These are phyloP conservation scores for Microthlaspi erraticum DNA, from an alignment of 345 rosid genomes.

Conservation along the genomic window DNA sequence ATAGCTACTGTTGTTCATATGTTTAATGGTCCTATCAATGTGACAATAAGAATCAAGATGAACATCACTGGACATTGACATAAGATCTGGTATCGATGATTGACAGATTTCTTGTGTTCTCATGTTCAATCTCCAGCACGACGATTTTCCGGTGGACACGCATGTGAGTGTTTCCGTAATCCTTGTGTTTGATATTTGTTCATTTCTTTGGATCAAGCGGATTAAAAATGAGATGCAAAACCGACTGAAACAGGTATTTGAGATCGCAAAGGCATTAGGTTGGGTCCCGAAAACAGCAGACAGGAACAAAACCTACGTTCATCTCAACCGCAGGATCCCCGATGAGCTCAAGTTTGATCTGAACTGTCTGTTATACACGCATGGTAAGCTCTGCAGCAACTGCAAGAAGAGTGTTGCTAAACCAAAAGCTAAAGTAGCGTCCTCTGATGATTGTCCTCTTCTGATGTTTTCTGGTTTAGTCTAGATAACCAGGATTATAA, in stretches of 20 bases:
- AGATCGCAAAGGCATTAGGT: conserved; percentile 81
- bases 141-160: conserved; percentile 96
- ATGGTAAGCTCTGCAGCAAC: conserved; percentile 74
- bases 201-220: not conserved
- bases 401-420: conserved; percentile 66
- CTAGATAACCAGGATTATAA: conserved; percentile 11
- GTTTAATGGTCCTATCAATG: not conserved
- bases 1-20: conserved; percentile 23
- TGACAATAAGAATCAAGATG: not conserved
- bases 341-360: conserved; percentile 84
- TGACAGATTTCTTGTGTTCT: conserved; percentile 84
- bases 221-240: not conserved
- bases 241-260: conserved; percentile 66
- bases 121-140: conserved; percentile 84
- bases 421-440: conserved; percentile 36
- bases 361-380: conserved; percentile 79
- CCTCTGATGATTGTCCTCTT: conserved; percentile 52
- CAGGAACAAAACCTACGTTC: conserved; percentile 72
- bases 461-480: conserved; percentile 28
- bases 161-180: conserved; percentile 63
- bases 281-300: conserved; percentile 87
- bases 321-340: conserved; percentile 78
- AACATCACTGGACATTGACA: not conserved
- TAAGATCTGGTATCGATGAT: conserved; percentile 7
- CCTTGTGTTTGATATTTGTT: conserved; percentile 2